phyloP scores from a whole-genome alignment of 139 green algal species.

The Haematococcus lacustris region DNA sequence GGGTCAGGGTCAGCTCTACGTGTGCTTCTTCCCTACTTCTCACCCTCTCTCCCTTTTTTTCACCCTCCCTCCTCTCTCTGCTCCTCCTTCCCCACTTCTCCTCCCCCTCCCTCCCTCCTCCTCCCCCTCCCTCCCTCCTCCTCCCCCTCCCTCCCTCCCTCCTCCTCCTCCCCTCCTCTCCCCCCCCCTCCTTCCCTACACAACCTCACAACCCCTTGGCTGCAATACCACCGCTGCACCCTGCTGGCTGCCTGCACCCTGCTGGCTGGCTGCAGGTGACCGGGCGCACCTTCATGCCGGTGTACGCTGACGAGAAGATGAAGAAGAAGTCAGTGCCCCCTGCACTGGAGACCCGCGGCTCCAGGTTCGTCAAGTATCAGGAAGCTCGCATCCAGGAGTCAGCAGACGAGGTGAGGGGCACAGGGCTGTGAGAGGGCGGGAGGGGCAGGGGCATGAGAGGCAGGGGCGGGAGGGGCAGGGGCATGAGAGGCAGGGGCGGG shows the following conservation, averaged over 20 bases:
- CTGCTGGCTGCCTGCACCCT: background rate
- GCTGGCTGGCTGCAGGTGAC: constrained; percentile 17
- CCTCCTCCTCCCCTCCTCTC: too few species aligned
- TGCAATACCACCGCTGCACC: background rate
- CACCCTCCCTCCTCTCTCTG: too few species aligned
- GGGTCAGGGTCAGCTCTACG: background rate
- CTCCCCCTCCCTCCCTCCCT: background rate
- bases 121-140: background rate
- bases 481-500: too few species aligned
- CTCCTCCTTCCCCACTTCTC: too few species aligned
- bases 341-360: constrained; percentile 72
- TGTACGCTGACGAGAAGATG: constrained; percentile 41
- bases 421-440: background rate
- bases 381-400: constrained; percentile 65
- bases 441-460: too few species aligned
- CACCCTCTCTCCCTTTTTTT: background rate
- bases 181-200: background rate
- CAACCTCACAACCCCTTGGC: background rate
- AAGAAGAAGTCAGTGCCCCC: constrained; percentile 22
- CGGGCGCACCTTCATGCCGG: constrained; percentile 71
- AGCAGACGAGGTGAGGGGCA: constrained; percentile 32
- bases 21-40: background rate
- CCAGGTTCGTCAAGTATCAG: constrained; percentile 94
- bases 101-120: too few species aligned
- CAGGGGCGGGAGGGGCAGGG: too few species aligned